Evolutionary conservation across 139 green algal species (phyloP).

Genomic region (Haematococcus lacustris): DNA sequence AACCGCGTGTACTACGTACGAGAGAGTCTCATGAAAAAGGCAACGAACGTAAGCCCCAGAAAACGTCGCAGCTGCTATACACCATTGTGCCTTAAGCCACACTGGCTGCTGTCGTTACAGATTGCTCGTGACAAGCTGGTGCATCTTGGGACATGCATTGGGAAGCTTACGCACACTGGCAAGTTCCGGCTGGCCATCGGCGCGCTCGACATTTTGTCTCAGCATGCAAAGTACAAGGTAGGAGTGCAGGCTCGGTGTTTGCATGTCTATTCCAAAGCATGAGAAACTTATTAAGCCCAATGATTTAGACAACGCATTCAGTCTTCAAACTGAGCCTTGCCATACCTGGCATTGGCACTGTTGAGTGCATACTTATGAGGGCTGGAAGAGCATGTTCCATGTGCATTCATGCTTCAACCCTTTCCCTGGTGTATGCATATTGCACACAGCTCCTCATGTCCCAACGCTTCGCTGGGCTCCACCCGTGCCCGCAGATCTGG

Average conservation of each 20-base stretch:
- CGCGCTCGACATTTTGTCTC: conserved; percentile 79
- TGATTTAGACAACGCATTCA: conserved; percentile 13
- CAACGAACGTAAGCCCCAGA: conserved; percentile 82
- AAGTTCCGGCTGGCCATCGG: conserved; percentile 94
- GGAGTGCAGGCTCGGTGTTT: background rate
- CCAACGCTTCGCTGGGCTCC: no score
- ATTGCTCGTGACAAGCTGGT: conserved; percentile 86
- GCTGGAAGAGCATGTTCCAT: no score
- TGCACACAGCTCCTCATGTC: no score
- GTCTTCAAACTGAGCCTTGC: conserved; percentile 26
- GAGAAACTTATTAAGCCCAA: background rate
- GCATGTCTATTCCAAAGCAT: background rate
- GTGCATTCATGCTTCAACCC: no score
- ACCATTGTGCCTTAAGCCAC: background rate
- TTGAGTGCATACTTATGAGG: no score
- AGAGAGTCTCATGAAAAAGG: conserved; percentile 82
- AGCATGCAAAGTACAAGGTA: conserved; percentile 95
- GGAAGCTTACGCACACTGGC: conserved; percentile 92
- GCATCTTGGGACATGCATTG: conserved; percentile 82
- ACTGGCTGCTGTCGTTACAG: conserved; percentile 28
- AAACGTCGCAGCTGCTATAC: no score
- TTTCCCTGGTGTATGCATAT: no score
- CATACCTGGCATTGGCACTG: no score
- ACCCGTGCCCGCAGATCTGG: conserved; percentile 92
- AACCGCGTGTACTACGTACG: conserved; percentile 95